These are phyloP conservation scores for Cystofilobasidium bisporidii DNA, from an alignment of 768 basidiomycete species.

Conservation along the genomic window DNA sequence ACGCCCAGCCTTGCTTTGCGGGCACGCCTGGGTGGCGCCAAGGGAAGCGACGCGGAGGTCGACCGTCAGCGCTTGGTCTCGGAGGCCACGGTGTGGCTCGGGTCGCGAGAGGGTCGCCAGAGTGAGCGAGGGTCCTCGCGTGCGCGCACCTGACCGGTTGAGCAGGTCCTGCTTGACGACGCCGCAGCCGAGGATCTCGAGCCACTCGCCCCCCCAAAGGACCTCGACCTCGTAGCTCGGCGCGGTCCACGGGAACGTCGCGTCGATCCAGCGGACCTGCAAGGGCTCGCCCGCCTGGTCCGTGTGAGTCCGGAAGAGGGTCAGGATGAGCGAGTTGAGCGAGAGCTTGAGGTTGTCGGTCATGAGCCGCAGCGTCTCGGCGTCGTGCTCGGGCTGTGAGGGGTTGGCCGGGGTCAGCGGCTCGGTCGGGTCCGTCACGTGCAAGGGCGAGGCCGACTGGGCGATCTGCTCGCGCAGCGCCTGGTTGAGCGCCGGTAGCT, in stretches of 20 bases:
- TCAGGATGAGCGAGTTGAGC: slow-evolving; percentile 72
- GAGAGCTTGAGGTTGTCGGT: slow-evolving; percentile 80
- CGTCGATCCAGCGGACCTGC: slow-evolving; percentile 90
- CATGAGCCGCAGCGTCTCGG: slow-evolving; percentile 59
- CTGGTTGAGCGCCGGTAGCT: slow-evolving; percentile 60
- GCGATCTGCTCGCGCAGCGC: slow-evolving; percentile 54
- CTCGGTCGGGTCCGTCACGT: slow-evolving; percentile 51
- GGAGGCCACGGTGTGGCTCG: too few relatives aligned
- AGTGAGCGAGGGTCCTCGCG: slow-evolving; percentile 34
- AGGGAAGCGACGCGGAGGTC: not conserved
- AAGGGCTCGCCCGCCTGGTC: slow-evolving; percentile 51
- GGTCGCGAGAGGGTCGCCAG: not conserved
- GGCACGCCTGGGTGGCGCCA: slow-evolving; percentile 48
- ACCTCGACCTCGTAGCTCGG: slow-evolving; percentile 98
- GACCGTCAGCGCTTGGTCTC: not conserved
- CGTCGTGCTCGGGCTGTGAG: slow-evolving; percentile 66
- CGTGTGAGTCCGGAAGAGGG: slow-evolving; percentile 59
- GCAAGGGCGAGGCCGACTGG: slow-evolving; percentile 52
- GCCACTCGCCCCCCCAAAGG: slow-evolving; percentile 89
- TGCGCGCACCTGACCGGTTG: slow-evolving; percentile 65
- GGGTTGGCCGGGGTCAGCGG: slow-evolving; percentile 55
- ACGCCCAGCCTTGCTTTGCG: slow-evolving; percentile 91
- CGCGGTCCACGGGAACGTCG: slow-evolving; percentile 94
- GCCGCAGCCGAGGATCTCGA: slow-evolving; percentile 90
- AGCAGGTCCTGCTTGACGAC: slow-evolving; percentile 83